Evolutionary conservation across 1,139 yeast genomes (phyloP).

Genomic region (Debaryomyces sp.): DNA sequence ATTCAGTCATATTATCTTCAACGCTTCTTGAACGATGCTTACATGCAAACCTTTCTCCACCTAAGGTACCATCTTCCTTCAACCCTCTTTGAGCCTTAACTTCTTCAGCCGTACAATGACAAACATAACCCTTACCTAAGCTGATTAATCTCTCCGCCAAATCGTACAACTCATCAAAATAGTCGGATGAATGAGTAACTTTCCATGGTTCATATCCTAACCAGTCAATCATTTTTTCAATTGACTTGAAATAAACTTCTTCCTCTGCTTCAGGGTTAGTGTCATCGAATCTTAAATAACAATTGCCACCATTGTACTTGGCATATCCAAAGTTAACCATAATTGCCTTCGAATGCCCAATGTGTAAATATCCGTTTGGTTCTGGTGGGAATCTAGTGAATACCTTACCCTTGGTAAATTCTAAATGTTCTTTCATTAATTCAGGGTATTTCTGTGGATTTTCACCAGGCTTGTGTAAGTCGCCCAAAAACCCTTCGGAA

Average conservation of each 20-base stretch:
- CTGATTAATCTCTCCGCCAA: constrained; percentile 81
- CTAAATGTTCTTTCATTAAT: constrained; percentile 76
- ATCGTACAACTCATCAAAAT: constrained; percentile 84
- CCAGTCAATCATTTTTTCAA: constrained; percentile 85
- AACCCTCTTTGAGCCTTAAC: constrained; percentile 89
- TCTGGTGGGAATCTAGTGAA: constrained; percentile 98
- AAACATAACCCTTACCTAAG: constrained; percentile 79
- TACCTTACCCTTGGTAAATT: constrained; percentile 77
- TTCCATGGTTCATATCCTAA: constrained; percentile 92
- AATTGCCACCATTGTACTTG: constrained; percentile 77
- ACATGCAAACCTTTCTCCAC: constrained; percentile 88
- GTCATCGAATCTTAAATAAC: constrained; percentile 93
- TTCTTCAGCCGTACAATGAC: constrained; percentile 92
- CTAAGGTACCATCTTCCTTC: constrained; percentile 87
- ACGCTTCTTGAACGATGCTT: constrained; percentile 68
- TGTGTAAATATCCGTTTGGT: constrained; percentile 95
- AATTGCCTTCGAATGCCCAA: constrained; percentile 97
- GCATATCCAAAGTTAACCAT: constrained; percentile 97
- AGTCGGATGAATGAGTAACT: constrained; percentile 93
- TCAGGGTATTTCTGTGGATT: constrained; percentile 90
- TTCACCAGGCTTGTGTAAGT: constrained; percentile 92
- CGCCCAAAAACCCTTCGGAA: constrained; percentile 93
- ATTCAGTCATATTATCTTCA: constrained; percentile 77
- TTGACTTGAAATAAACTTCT: constrained; percentile 83
- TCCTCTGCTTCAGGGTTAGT: constrained; percentile 99